A percentile compares a stretch with the other conserved stretches of the same genome.
Evolutionary conservation across 257 asterid species (phyloP).

Genomic region (Solanum arcanum): DNA sequence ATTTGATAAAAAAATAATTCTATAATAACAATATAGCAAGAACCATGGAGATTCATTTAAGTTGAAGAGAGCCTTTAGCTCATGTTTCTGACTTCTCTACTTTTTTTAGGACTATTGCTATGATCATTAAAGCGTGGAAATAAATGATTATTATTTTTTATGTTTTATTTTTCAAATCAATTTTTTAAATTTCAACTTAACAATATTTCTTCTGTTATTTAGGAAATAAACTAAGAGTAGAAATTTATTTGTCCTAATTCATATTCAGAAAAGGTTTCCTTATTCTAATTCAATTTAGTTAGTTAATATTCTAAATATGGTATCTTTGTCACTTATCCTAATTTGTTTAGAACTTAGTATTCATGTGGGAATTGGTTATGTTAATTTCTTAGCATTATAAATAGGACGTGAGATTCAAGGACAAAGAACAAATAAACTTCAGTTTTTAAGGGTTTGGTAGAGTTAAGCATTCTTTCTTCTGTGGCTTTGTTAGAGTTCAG

Average conservation of each 20-base stretch:
- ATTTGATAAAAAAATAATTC: too few relatives aligned
- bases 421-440: too few relatives aligned
- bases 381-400: neutral
- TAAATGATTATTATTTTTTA: too few relatives aligned
- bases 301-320: neutral
- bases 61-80: too few relatives aligned
- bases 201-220: neutral
- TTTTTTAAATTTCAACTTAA: neutral
- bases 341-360: too few relatives aligned
- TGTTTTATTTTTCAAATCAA: neutral
- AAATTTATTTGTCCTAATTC: neutral
- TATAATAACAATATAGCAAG: too few relatives aligned
- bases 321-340: too few relatives aligned
- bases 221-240: neutral
- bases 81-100: too few relatives aligned
- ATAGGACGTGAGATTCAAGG: neutral
- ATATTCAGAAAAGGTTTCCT: neutral
- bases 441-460: neutral
- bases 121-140: neutral
- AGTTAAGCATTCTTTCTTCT: neutral
- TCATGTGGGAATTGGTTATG: neutral
- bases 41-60: too few relatives aligned
- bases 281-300: too few relatives aligned
- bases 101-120: too few relatives aligned
- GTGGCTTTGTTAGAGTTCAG: constrained; percentile 16